Percentiles rank a stretch among this genome's conserved stretches.
Conservation (phyloP, 1,139 yeast genomes). For the Kazachstania sp. region DNA sequence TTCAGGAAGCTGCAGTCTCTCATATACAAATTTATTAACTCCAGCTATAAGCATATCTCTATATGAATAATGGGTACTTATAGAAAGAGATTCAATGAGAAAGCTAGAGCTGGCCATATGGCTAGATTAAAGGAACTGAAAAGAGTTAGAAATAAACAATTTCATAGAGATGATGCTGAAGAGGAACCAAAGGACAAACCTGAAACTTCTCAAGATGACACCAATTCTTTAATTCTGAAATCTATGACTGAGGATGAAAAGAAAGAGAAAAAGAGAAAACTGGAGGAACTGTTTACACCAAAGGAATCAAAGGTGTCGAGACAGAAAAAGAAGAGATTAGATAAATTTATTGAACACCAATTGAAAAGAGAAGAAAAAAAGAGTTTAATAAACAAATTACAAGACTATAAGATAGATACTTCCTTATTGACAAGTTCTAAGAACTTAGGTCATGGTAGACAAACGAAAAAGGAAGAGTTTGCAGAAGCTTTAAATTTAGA, state of each 20-base stretch:
- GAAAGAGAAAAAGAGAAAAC: conserved; percentile 53
- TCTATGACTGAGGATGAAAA: conserved; percentile 48
- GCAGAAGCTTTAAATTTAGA: conserved; percentile 70
- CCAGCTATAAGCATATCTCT: neutral
- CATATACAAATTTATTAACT: too few relatives aligned
- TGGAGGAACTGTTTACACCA: conserved; percentile 48
- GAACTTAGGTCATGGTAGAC: conserved; percentile 67
- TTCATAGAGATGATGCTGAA: conserved; percentile 36
- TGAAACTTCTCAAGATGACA: conserved; percentile 34
- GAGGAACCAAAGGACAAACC: conserved; percentile 33
- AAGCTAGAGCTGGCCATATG: conserved; percentile 78
- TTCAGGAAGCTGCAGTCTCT: too few relatives aligned
- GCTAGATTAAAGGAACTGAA: conserved; percentile 70
- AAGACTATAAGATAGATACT: conserved; percentile 67
- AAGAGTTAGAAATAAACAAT: conserved; percentile 59
- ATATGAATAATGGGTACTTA: conserved; percentile 59
- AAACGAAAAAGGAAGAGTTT: conserved; percentile 62
- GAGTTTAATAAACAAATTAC: conserved; percentile 61
- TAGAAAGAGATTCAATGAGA: conserved; percentile 72
- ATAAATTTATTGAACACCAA: conserved; percentile 79
- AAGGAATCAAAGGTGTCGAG: conserved; percentile 56
- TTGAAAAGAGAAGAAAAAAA: conserved; percentile 84
- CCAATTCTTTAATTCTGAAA: conserved; percentile 54
- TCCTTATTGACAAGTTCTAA: conserved; percentile 61
- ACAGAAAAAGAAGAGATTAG: conserved; percentile 68